A percentile compares a stretch with the other conserved stretches of the same genome.
Conservation (phyloP, 805 yeast species). For the Ogataea pini region DNA sequence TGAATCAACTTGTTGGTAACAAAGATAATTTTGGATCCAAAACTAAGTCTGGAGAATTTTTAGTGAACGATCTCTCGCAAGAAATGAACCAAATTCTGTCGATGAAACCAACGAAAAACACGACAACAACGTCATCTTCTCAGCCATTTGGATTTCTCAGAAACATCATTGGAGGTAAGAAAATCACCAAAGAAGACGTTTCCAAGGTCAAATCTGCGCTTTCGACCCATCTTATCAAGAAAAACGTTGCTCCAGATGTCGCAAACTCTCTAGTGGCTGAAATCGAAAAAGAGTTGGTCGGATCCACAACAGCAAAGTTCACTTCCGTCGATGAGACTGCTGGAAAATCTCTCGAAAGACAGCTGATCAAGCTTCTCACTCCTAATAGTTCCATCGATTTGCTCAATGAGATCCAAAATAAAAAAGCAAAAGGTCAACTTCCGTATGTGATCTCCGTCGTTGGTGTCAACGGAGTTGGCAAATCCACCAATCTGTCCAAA, state of each 20-base stretch:
- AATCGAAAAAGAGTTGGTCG: slow-evolving; percentile 68
- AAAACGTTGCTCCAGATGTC: slow-evolving; percentile 90
- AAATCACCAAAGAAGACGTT: slow-evolving; percentile 62
- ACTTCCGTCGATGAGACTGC: slow-evolving; percentile 75
- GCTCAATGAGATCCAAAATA: slow-evolving; percentile 71
- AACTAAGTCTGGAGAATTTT: slow-evolving; percentile 56
- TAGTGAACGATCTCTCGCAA: slow-evolving; percentile 61
- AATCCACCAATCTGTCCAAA: slow-evolving; percentile 92
- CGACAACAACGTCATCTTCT: slow-evolving; percentile 25
- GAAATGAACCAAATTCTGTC: slow-evolving; percentile 47
- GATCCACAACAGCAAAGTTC: slow-evolving; percentile 71
- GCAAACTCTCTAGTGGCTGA: slow-evolving; percentile 70
- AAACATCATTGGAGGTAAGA: slow-evolving; percentile 68
- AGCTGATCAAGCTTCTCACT: slow-evolving; percentile 73
- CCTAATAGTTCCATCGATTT: slow-evolving; percentile 91
- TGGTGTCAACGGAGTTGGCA: slow-evolving; percentile 98
- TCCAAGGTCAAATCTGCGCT: slow-evolving; percentile 64
- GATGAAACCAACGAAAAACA: slow-evolving; percentile 23
- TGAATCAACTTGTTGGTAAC: slow-evolving; percentile 40
- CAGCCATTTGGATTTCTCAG: slow-evolving; percentile 60
- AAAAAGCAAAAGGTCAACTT: slow-evolving; percentile 38
- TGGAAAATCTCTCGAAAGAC: slow-evolving; percentile 59
- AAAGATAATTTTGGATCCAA: slow-evolving; percentile 43
- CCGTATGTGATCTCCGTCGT: slow-evolving; percentile 97
- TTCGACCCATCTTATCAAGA: slow-evolving; percentile 74